These are phyloP conservation scores for Inonotus obliquus DNA, from an alignment of 1,284 basidiomycete genomes.

Conservation along the genomic window DNA sequence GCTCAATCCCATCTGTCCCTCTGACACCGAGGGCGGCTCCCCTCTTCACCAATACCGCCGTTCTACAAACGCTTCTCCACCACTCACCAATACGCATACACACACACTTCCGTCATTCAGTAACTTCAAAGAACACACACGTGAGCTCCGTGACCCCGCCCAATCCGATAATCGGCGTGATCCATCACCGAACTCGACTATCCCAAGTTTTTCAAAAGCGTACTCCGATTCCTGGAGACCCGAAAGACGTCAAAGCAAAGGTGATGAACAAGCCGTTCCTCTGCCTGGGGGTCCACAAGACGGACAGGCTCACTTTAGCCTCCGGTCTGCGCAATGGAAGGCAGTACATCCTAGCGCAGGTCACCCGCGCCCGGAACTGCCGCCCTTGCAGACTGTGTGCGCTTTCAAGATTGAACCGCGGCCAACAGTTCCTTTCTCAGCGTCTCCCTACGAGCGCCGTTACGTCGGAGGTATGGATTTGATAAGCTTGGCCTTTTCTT, in stretches of 20 bases:
- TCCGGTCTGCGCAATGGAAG: background rate
- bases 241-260: background rate
- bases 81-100: background rate
- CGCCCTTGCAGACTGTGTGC: background rate
- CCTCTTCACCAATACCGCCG: background rate
- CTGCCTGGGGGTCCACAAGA: background rate
- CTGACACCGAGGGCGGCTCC: background rate
- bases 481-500: background rate
- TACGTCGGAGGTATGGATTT: background rate
- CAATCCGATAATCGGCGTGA: background rate
- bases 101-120: background rate
- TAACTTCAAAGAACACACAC: background rate
- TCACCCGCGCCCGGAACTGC: background rate
- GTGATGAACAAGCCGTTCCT: background rate
- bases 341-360: background rate
- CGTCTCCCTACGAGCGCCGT: background rate
- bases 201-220: background rate
- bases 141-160: background rate
- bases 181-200: background rate
- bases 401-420: background rate
- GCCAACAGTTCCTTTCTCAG: background rate
- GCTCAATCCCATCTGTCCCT: constrained; percentile 8
- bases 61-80: background rate
- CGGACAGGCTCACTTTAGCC: background rate
- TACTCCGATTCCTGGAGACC: background rate